Evolutionary conservation across 495 filamentous ascomycete species (phyloP).

Genomic region (Umbilicaria muhlenbergii): DNA sequence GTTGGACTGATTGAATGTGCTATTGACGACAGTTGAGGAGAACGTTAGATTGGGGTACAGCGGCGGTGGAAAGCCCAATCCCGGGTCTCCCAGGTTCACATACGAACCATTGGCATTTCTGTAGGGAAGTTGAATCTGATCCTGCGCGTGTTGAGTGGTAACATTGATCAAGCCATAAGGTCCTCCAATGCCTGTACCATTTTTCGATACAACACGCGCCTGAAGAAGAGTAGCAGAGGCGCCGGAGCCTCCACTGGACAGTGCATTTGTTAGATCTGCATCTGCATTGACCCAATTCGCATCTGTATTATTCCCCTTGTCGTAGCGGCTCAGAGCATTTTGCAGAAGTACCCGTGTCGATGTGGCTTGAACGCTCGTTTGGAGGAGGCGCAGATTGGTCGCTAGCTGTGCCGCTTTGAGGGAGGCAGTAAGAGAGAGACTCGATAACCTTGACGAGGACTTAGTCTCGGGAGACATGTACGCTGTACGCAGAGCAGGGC

Average conservation of each 20-base stretch:
- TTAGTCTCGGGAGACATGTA: not conserved
- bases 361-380: constrained; percentile 50
- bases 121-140: constrained; percentile 40
- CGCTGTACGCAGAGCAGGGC: not conserved
- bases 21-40: constrained; percentile 19
- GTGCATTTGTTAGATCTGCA: constrained; percentile 44
- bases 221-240: constrained; percentile 42
- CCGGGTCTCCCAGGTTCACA: constrained; percentile 40
- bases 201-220: constrained; percentile 47
- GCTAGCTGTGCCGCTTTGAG: constrained; percentile 70
- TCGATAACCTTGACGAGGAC: constrained; percentile 23
- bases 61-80: constrained; percentile 44
- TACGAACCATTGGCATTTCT: constrained; percentile 35
- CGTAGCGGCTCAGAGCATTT: constrained; percentile 41
- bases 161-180: constrained; percentile 39
- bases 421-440: constrained; percentile 61
- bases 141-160: constrained; percentile 30
- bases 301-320: constrained; percentile 27
- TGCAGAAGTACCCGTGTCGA: constrained; percentile 55
- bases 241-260: constrained; percentile 31
- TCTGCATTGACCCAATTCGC: constrained; percentile 38
- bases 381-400: constrained; percentile 58
- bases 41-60: constrained; percentile 69
- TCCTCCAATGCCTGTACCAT: constrained; percentile 33
- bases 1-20: constrained; percentile 19